A percentile compares a stretch with the other conserved stretches of the same genome.
phyloP scores from a whole-genome alignment of 2,329 filamentous ascomycete genomes.

The Zymoseptoria tritici region DNA sequence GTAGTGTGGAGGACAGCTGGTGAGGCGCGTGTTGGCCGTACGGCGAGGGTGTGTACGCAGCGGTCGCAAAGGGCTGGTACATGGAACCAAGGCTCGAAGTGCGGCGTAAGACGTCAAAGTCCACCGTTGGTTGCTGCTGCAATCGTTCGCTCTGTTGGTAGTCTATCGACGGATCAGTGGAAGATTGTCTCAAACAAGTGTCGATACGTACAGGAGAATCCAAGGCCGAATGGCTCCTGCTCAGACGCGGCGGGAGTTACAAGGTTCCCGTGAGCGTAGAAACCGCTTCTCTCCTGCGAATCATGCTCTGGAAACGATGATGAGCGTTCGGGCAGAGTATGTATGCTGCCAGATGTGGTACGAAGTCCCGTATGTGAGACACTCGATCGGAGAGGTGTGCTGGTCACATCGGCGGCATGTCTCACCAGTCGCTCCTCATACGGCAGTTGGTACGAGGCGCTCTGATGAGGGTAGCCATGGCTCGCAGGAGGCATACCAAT shows the following conservation, averaged over 20 bases:
- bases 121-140: constrained; percentile 6
- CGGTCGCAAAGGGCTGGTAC: background rate
- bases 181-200: background rate
- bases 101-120: background rate
- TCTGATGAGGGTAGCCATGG: constrained; percentile 16
- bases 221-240: constrained; percentile 24
- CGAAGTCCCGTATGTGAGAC: constrained; percentile 35
- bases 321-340: constrained; percentile 15
- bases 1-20: background rate
- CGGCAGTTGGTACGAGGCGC: constrained; percentile 36
- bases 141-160: constrained; percentile 13
- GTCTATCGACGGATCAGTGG: constrained; percentile 11
- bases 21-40: background rate
- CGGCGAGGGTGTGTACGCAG: background rate
- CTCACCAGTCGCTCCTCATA: constrained; percentile 38
- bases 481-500: constrained; percentile 12
- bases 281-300: constrained; percentile 1
- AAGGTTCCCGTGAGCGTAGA: background rate
- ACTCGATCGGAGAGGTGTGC: constrained; percentile 40
- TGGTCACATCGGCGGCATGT: constrained; percentile 36
- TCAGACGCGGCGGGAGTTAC: constrained; percentile 12
- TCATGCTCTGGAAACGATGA: constrained; percentile 23
- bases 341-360: constrained; percentile 12
- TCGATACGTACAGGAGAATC: constrained; percentile 27
- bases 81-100: background rate